Conservation (phyloP, 2,329 filamentous ascomycete species). For the Fusarium multiceps region DNA sequence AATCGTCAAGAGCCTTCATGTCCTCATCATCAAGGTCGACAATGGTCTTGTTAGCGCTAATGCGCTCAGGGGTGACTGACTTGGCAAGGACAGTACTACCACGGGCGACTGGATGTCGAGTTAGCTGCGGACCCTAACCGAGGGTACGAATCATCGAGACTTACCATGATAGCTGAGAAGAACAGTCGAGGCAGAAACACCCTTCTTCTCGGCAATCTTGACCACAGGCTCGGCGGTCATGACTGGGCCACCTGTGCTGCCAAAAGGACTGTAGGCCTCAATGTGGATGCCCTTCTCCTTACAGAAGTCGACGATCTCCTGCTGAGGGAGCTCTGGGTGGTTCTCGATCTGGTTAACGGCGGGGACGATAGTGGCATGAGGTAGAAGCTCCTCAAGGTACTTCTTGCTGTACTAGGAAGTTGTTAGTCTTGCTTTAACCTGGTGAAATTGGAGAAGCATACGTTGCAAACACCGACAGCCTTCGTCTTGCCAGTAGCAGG, state of each 20-base stretch:
- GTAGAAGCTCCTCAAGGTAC: conserved; percentile 67
- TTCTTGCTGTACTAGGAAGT: conserved; percentile 62
- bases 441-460: conserved; percentile 29
- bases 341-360: conserved; percentile 81
- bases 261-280: conserved; percentile 77
- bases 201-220: conserved; percentile 72
- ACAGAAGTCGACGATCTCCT: conserved; percentile 77
- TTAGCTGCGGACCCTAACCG: conserved; percentile 10
- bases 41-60: conserved; percentile 76
- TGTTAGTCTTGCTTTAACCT: conserved; percentile 3
- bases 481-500: conserved; percentile 67
- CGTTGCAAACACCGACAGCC: conserved; percentile 67
- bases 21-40: conserved; percentile 74
- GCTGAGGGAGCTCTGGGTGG: conserved; percentile 76
- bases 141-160: conserved; percentile 41
- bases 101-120: conserved; percentile 66
- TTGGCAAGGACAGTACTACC: conserved; percentile 79
- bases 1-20: conserved; percentile 66
- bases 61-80: conserved; percentile 74
- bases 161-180: conserved; percentile 78
- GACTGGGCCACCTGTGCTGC: conserved; percentile 72
- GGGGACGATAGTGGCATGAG: conserved; percentile 64
- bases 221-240: conserved; percentile 71
- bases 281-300: conserved; percentile 75
- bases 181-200: conserved; percentile 69